A percentile compares a stretch with the other conserved stretches of the same genome.
Conservation (phyloP, 495 filamentous ascomycete genomes). For the Parmelia sp. region DNA sequence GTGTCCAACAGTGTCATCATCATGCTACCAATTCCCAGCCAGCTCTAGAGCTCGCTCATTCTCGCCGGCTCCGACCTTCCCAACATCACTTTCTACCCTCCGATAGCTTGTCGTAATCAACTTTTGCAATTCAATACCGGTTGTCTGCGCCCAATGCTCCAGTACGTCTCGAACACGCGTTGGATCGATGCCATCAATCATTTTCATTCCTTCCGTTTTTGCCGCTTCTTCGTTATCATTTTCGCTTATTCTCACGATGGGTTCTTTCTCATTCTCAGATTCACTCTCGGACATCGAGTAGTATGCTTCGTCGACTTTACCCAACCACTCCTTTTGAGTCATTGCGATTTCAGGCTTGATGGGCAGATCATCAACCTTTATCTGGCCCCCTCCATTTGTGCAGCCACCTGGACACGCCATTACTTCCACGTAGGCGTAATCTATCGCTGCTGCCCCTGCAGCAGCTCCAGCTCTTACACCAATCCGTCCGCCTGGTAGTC, state of each 20-base stretch:
- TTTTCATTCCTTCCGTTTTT: constrained; percentile 28
- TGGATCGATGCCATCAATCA: constrained; percentile 53
- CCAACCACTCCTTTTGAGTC: constrained; percentile 59
- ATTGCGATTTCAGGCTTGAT: constrained; percentile 24
- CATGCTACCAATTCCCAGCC: constrained; percentile 71
- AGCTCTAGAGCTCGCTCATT: constrained; percentile 82
- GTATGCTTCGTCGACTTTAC: constrained; percentile 86
- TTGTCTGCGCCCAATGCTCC: constrained; percentile 64
- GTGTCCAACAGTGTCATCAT: background rate
- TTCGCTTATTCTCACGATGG: constrained; percentile 17
- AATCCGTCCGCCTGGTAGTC: constrained; percentile 62
- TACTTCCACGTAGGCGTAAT: constrained; percentile 89
- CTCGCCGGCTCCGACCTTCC: constrained; percentile 59
- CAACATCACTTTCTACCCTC: constrained; percentile 89
- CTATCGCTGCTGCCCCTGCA: constrained; percentile 30
- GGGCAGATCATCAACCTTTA: constrained; percentile 74
- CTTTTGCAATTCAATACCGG: constrained; percentile 62
- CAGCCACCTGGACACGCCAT: constrained; percentile 98
- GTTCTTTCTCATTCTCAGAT: constrained; percentile 24
- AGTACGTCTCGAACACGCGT: constrained; percentile 44
- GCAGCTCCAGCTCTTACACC: constrained; percentile 19
- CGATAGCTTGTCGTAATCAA: constrained; percentile 81
- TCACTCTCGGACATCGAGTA: constrained; percentile 60
- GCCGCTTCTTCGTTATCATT: constrained; percentile 14
- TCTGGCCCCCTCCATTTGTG: constrained; percentile 94